Base-by-base conservation (phyloP, 2,329 filamentous ascomycete genomes). In the Thelonectria discophora region DNA sequence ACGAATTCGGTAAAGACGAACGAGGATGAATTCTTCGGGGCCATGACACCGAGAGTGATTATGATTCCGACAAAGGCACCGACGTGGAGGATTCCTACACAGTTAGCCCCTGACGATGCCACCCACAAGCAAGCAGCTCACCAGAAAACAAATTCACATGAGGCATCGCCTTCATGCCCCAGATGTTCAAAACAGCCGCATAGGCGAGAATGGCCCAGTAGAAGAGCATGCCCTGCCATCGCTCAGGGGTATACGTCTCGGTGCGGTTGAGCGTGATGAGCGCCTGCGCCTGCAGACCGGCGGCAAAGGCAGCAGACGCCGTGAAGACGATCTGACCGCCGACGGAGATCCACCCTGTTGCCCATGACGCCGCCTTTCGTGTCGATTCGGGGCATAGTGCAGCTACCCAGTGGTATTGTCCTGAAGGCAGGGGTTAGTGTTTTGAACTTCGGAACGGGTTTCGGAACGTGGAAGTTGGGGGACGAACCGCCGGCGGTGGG, bases 401-500 rank as follows among this genome's bases (percentile, higher is more conserved):
- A 0, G 79, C 75, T 6, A 81, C 78, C 80, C 79, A 82, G 67
- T 81, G 78, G 45, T 82, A 81, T 69, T 81, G 80, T 9, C 79
- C 78, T 78, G 21, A 24, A 27, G 4, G 34, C 2, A 11, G 15
- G 8, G 18, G n/a, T 47, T n/a, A 47, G 12, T 10, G 7, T 32
- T 12, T 32, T 15, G 32, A 32, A 50, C 17, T 24, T 9, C 11
- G 43, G 13, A 3, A 3, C 6, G 39, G 9, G 11, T 30, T 3
- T 18, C 9, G 13, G 17, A 34, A 40, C 32, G 30, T 6, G 18
- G 13, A 13, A 10, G n/a, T 32, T 15, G 32, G 39, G 5, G 13
- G 21, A 2, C 56, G 37, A 62, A 74, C 73, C 76, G 48, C 74
- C 72, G 12, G 75, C 72, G 1, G 73, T 76, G 1, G 75, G 75